Evolutionary conservation across 2,329 filamentous ascomycete genomes (phyloP).

Genomic region (Fonsecaea pedrosoi): DNA sequence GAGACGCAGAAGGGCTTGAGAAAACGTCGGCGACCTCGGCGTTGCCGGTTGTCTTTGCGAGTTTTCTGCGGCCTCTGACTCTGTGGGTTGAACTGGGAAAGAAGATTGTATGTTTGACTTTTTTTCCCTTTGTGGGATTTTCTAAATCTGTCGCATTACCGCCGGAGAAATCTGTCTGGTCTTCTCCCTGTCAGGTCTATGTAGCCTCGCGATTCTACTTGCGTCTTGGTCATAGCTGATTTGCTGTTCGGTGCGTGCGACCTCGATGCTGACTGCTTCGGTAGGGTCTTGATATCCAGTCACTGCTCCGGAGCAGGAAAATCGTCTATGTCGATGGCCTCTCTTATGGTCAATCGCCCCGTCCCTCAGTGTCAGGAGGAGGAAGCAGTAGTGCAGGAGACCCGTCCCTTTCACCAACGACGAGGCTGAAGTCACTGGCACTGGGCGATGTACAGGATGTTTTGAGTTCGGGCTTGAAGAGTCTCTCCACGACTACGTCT

Average conservation of each 20-base stretch:
- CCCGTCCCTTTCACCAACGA: slow-evolving; percentile 3
- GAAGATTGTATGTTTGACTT: slow-evolving; percentile 63
- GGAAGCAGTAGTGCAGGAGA: neutral
- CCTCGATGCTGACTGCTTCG: neutral
- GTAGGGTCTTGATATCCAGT: slow-evolving; percentile 41
- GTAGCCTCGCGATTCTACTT: neutral
- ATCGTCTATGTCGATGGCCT: slow-evolving; percentile 81
- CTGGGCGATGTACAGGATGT: slow-evolving; percentile 27
- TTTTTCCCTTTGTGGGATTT: slow-evolving; percentile 10
- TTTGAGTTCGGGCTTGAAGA: slow-evolving; percentile 20
- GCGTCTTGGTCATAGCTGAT: neutral
- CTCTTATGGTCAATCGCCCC: slow-evolving; percentile 49
- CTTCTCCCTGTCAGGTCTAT: neutral
- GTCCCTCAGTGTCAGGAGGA: neutral
- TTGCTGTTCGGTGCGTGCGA: neutral
- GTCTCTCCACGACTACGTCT: slow-evolving; percentile 15
- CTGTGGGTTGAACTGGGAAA: slow-evolving; percentile 76
- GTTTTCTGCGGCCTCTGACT: slow-evolving; percentile 76
- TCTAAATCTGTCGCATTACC: neutral
- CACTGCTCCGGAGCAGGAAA: slow-evolving; percentile 60
- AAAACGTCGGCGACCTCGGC: slow-evolving; percentile 1
- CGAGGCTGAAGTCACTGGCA: slow-evolving; percentile 28
- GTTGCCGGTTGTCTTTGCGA: slow-evolving; percentile 73
- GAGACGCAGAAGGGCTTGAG: neutral
- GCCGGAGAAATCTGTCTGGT: too few relatives aligned